Base-by-base conservation (phyloP, 306 rosid species). In the Geum urbanum region DNA sequence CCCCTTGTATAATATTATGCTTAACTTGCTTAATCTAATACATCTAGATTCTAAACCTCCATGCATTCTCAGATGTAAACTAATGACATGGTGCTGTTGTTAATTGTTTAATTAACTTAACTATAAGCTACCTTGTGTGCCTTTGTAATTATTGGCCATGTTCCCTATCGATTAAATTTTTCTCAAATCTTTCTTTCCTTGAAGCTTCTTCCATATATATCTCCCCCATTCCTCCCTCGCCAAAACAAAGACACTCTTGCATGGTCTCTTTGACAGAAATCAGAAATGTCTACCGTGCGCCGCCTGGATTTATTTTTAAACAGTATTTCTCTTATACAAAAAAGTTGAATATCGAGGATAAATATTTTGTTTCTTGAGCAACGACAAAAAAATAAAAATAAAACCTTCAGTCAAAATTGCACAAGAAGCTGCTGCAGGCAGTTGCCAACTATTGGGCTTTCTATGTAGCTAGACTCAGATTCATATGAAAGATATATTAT, bases 151-250 rank as follows among this genome's bases (percentile, higher is more conserved):
- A 72, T 72, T 67, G 70, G 20, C 58, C 58, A 73, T 60, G 75
- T 47, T 61, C 71, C 56, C 15, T 67, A 57, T 72, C 69, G 15
- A 60, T 32, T 40, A 54, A 9, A 19, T 50, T 49, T 1, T 1
- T 24, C 19, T 3, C 11, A 27, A 27, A 49, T 32, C 48, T 32
- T 56, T 62, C 71, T 63, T 87, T 48, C 82, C 67, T 67, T 67
- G 92, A 87, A 82, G 82, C 83, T 87, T 84, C 92, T 60, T 74
- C 76, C 4, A 9, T 43, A 7, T 9, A 4, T 53, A 53, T 60
- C 59, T 77, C 37, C 19, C 54, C 44, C 56, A 52, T 24, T 22
- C 62, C 75, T 75, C 77, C 62, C 75, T 75, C 77, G 63, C 74
- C 16, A 74, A 76, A 71, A 41, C 82, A 56, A 71, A 64, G 47